These are phyloP conservation scores for Odonthalia washingtoniensis DNA, from an alignment of 31 red algal species.

Conservation along the genomic window DNA sequence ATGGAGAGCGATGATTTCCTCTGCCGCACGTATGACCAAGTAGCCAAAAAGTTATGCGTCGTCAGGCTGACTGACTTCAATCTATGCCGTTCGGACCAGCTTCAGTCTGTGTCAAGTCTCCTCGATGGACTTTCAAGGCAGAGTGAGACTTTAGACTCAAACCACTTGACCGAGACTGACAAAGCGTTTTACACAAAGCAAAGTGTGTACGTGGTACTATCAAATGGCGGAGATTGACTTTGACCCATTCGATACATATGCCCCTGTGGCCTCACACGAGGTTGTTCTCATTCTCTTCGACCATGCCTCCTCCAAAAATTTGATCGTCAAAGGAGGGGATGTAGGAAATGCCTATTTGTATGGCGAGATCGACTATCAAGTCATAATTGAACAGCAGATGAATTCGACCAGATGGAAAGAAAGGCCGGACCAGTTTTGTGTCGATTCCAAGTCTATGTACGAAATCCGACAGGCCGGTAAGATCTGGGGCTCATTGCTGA, in stretches of 20 bases:
- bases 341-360: conserved; percentile 30
- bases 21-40: neutral
- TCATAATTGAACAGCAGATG: neutral
- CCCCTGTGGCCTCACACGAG: conserved; percentile 24
- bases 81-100: neutral
- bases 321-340: conserved; percentile 16
- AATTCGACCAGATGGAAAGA: neutral
- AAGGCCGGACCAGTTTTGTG: neutral
- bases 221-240: conserved; percentile 9
- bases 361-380: neutral
- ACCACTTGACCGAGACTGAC: too few species aligned
- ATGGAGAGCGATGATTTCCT: neutral
- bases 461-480: neutral
- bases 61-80: neutral
- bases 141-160: too few species aligned
- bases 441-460: neutral
- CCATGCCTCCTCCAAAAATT: neutral
- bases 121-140: neutral
- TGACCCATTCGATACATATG: neutral
- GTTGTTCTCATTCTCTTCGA: neutral
- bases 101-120: neutral
- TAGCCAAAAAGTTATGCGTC: neutral
- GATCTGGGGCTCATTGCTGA: neutral
- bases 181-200: too few species aligned
- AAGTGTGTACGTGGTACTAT: too few species aligned